phyloP scores from a whole-genome alignment of 106 monocot species.

The Acorus gramineus region DNA sequence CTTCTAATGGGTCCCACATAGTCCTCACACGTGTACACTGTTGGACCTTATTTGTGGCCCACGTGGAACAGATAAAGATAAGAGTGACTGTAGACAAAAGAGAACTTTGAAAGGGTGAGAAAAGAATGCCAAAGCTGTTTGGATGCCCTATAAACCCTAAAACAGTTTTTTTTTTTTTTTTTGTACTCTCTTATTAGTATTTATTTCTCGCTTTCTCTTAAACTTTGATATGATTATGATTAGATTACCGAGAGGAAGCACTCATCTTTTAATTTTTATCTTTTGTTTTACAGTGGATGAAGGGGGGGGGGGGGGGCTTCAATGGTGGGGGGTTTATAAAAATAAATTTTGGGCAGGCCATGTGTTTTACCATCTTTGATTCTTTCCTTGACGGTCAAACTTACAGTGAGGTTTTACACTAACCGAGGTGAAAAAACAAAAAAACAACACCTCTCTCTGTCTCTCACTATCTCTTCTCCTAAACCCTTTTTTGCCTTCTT shows the following conservation, averaged over 20 bases:
- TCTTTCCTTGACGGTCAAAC: constrained; percentile 70
- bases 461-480: neutral
- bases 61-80: too few species aligned
- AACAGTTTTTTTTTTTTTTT: constrained; percentile 1
- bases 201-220: neutral
- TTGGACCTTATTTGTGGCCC: too few species aligned
- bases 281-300: constrained; percentile 12
- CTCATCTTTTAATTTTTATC: constrained; percentile 4
- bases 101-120: too few species aligned
- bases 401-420: constrained; percentile 29
- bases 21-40: too few species aligned
- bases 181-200: neutral
- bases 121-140: too few species aligned
- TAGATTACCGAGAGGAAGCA: constrained; percentile 36
- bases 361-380: constrained; percentile 61
- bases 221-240: constrained; percentile 34
- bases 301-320: neutral
- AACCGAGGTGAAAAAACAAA: constrained; percentile 30
- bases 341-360: constrained; percentile 12
- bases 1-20: too few species aligned
- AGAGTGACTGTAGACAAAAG: too few species aligned
- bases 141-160: too few species aligned
- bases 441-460: neutral
- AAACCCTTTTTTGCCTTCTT: neutral
- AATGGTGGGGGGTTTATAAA: too few species aligned